Base-by-base conservation (phyloP, 495 filamentous ascomycete genomes). In the Xylaria castorea region DNA sequence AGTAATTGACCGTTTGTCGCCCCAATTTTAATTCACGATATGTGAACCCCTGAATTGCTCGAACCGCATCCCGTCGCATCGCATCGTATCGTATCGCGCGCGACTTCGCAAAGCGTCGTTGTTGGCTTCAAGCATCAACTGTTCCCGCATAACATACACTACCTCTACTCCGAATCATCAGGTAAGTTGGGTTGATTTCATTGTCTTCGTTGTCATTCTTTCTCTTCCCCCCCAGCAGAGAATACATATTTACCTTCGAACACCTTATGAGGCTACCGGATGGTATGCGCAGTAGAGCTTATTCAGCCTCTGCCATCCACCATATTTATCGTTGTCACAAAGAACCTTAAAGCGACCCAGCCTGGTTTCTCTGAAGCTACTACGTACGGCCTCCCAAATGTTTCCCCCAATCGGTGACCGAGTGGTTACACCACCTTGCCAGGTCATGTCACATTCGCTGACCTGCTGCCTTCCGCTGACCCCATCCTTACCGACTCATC, bases 351-450 rank as follows among this genome's bases (percentile, higher is more conserved):
- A 36, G 57, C 53, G 48, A 12, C 16, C 12, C 48, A 51, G 66
- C n/a, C 32, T 40, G 48, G n/a, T 42, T n/a, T 57, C 30, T 5
- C 22, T n/a, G 38, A 44, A 30, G 22, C 61, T 14, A 44, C n/a
- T 42, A 14, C 11, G 38, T 42, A 42, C 61, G 27, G 61, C 38
- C 48, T 48, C 46, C 34, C 30, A 66, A 9, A 38, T 25, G n/a
- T 38, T 22, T 32, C 27, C 70, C 70, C 62, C 40, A 72, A 66
- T 67, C 70, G 70, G 70, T 72, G 62, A 61, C 70, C 70, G 70
- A 72, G 70, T 72, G 70, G 70, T 67, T 67, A 48, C 51, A 57
- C 70, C 22, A 55, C 62, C 57, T 61, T n/a, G 22, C 50, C 60
- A 34, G 55, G 66, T 58, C 55, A 66, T 66, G 46, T 67, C 63